Percentiles rank a stretch among this genome's conserved stretches.
phyloP scores from a whole-genome alignment of 2,329 filamentous ascomycete species.

The Ophiostoma himal-ulmi region DNA sequence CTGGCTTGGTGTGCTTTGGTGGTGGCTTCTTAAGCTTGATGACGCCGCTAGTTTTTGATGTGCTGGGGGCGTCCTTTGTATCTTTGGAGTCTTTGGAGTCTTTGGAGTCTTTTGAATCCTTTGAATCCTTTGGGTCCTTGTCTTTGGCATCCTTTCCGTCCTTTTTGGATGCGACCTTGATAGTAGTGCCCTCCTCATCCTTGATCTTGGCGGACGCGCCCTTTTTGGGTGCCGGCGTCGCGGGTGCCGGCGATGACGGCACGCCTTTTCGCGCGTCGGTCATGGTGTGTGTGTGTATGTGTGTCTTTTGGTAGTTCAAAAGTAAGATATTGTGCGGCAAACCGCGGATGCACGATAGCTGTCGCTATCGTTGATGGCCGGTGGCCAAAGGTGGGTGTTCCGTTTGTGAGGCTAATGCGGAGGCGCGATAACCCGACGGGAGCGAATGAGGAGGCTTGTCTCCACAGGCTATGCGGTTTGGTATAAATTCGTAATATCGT shows the following conservation, averaged over 20 bases:
- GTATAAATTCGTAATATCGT: not conserved
- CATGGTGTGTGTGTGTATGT: conserved; percentile 25
- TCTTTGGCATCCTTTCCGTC: conserved; percentile 22
- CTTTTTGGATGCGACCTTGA: conserved; percentile 58
- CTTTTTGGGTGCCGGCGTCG: conserved; percentile 22
- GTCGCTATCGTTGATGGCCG: not conserved
- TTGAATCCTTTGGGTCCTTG: conserved; percentile 33
- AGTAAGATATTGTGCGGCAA: not conserved
- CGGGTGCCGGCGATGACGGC: conserved; percentile 26
- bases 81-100: not conserved
- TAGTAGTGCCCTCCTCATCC: conserved; percentile 55
- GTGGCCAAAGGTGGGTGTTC: not conserved
- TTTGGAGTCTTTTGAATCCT: conserved; percentile 33
- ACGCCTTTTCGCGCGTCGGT: conserved; percentile 32
- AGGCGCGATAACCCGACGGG: not conserved
- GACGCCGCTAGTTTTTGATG: conserved; percentile 38
- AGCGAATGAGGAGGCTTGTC: not conserved
- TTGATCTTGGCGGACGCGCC: conserved; percentile 32
- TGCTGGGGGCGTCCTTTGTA: not conserved
- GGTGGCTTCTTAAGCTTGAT: conserved; percentile 59
- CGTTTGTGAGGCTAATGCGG: not conserved
- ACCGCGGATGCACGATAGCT: not conserved
- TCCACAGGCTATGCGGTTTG: not conserved
- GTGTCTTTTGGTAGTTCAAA: not conserved
- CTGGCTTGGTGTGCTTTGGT: conserved; percentile 59